Evolutionary conservation across 2,329 filamentous ascomycete species (phyloP).

Genomic region (Aureobasidium pullulans): DNA sequence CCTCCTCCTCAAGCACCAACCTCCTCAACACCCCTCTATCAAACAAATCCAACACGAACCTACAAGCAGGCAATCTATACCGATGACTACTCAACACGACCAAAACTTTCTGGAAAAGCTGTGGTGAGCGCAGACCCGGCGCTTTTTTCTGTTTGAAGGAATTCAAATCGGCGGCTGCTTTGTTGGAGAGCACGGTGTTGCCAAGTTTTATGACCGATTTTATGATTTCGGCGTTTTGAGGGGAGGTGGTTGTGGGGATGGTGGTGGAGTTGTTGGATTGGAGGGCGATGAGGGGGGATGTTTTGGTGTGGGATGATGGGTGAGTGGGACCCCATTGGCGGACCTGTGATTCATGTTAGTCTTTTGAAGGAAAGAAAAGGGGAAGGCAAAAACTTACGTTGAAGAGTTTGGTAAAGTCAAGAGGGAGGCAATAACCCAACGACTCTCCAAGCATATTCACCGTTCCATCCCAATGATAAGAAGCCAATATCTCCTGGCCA

Average conservation of each 20-base stretch:
- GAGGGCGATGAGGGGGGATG: background rate
- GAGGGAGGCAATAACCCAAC: conserved; percentile 79
- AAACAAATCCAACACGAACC: conserved; percentile 89
- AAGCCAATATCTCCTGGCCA: conserved; percentile 82
- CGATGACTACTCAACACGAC: conserved; percentile 80
- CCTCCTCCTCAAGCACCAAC: conserved; percentile 73
- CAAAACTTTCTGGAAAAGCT: conserved; percentile 79
- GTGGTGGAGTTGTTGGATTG: background rate
- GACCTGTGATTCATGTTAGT: conserved; percentile 23
- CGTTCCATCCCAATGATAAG: conserved; percentile 88
- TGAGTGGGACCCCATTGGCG: conserved; percentile 27
- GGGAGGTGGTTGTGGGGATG: conserved; percentile 39
- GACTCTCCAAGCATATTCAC: conserved; percentile 75
- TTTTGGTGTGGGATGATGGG: background rate
- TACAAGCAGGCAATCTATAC: conserved; percentile 76
- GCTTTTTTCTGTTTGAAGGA: conserved; percentile 66
- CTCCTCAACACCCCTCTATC: conserved; percentile 80
- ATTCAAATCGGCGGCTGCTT: conserved; percentile 72
- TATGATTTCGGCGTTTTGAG: conserved; percentile 64
- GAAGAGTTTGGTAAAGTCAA: conserved; percentile 70
- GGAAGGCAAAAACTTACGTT: conserved; percentile 41
- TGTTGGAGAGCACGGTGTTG: conserved; percentile 87
- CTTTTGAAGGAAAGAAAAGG: background rate
- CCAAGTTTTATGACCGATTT: conserved; percentile 81
- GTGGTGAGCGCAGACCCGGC: conserved; percentile 64